Percentiles rank a stretch among this genome's conserved stretches.
phyloP scores from a whole-genome alignment of 129 eudicot species.

The carrot (Daucus carota) region DH1_v3.0 NC_030383.2:3960501-3961000 shows the following conservation, averaged over 20 bases:
- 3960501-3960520: constrained; percentile 76
- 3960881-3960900: constrained; percentile 71
- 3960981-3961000: constrained; percentile 89
- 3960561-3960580: constrained; percentile 73
- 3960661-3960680: constrained; percentile 35
- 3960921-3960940: constrained; percentile 72
- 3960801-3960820: constrained; percentile 82
- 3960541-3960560: constrained; percentile 88
- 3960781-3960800: constrained; percentile 69
- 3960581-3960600: constrained; percentile 72
- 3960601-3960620: constrained; percentile 92
- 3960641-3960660: constrained; percentile 66
- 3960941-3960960: constrained; percentile 73
- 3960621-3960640: constrained; percentile 73
- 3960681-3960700: constrained; percentile 38
- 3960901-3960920: constrained; percentile 84
- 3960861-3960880: constrained; percentile 74
- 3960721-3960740: constrained; percentile 93
- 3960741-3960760: constrained; percentile 63
- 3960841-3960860: constrained; percentile 48
- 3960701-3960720: constrained; percentile 75
- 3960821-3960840: constrained; percentile 29
- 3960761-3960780: constrained; percentile 90
- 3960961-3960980: constrained; percentile 94
- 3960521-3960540: constrained; percentile 88